phyloP scores from a whole-genome alignment of 352 stramenopile species.

The Phytophthora foliorum region DNA sequence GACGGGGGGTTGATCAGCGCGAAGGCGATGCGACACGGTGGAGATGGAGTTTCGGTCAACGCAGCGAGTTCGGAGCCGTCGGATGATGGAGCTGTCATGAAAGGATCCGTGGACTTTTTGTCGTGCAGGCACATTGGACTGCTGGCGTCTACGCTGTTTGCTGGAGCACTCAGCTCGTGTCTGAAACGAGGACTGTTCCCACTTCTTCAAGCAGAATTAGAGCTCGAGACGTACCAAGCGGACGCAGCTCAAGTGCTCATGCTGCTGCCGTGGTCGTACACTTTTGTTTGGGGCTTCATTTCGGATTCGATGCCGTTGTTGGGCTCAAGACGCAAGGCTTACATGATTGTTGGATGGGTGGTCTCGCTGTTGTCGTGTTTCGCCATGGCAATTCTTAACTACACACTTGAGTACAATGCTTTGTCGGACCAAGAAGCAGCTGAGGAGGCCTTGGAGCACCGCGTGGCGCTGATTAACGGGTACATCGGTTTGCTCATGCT shows the following conservation, averaged over 20 bases:
- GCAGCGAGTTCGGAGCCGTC: slow-evolving; percentile 21
- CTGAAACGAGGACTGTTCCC: slow-evolving; percentile 51
- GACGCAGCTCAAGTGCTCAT: slow-evolving; percentile 50
- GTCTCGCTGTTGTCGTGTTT: slow-evolving; percentile 58
- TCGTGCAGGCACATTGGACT: slow-evolving; percentile 39
- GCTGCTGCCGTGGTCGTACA: slow-evolving; percentile 59
- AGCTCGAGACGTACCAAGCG: slow-evolving; percentile 41
- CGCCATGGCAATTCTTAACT: slow-evolving; percentile 62
- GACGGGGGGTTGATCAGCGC: slow-evolving; percentile 31
- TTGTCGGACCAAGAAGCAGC: slow-evolving; percentile 30
- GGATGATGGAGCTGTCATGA: slow-evolving; percentile 10
- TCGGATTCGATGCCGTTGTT: slow-evolving; percentile 61
- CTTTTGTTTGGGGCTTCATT: slow-evolving; percentile 59
- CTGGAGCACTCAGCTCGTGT: slow-evolving; percentile 44
- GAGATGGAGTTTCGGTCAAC: slow-evolving; percentile 15
- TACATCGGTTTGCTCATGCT: slow-evolving; percentile 59
- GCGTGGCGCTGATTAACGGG: slow-evolving; percentile 43
- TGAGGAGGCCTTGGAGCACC: slow-evolving; percentile 25
- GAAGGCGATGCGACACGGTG: slow-evolving; percentile 13
- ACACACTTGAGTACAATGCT: slow-evolving; percentile 55
- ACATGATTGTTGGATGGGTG: slow-evolving; percentile 64
- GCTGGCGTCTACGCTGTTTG: slow-evolving; percentile 50
- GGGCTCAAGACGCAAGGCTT: slow-evolving; percentile 58
- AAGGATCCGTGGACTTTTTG: slow-evolving; percentile 25
- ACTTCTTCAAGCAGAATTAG: slow-evolving; percentile 52